Evolutionary conservation across 495 filamentous ascomycete genomes (phyloP).

Genomic region (Talaromyces thailandensis): DNA sequence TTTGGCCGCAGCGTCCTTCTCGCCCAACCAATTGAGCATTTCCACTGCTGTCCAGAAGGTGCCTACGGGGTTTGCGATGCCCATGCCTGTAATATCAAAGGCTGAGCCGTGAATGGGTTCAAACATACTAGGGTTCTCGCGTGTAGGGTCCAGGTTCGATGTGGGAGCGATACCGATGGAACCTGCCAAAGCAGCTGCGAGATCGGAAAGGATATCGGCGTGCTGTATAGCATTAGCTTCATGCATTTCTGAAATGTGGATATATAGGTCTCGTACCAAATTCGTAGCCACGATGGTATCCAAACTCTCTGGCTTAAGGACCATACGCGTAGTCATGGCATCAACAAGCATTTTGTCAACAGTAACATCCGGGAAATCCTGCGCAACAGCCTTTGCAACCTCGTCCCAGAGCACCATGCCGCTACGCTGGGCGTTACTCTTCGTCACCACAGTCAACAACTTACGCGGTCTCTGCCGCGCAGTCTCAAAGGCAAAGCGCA

Average conservation of each 20-base stretch:
- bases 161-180: conserved; percentile 44
- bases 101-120: conserved; percentile 54
- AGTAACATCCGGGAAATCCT: conserved; percentile 37
- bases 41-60: conserved; percentile 56
- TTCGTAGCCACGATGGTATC: conserved; percentile 46
- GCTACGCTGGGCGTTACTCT: conserved; percentile 41
- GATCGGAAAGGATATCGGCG: conserved; percentile 41
- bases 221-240: conserved; percentile 13
- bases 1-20: conserved; percentile 37
- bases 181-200: conserved; percentile 41
- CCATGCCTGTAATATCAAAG: conserved; percentile 60
- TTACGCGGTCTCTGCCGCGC: conserved; percentile 29
- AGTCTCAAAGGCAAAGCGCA: conserved; percentile 40
- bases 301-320: conserved; percentile 33
- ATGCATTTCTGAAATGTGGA: neutral
- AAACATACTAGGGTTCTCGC: conserved; percentile 48
- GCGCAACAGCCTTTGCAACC: conserved; percentile 25
- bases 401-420: conserved; percentile 45
- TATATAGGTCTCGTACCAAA: conserved; percentile 10
- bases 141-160: conserved; percentile 49
- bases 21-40: conserved; percentile 54
- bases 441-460: conserved; percentile 40
- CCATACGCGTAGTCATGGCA: conserved; percentile 44
- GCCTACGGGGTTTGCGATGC: conserved; percentile 54
- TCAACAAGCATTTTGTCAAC: conserved; percentile 45